Evolutionary conservation across 345 rosid species (phyloP), one percentile per base, ranked within the genome.

Genomic region (Syzygium aqueum): DNA sequence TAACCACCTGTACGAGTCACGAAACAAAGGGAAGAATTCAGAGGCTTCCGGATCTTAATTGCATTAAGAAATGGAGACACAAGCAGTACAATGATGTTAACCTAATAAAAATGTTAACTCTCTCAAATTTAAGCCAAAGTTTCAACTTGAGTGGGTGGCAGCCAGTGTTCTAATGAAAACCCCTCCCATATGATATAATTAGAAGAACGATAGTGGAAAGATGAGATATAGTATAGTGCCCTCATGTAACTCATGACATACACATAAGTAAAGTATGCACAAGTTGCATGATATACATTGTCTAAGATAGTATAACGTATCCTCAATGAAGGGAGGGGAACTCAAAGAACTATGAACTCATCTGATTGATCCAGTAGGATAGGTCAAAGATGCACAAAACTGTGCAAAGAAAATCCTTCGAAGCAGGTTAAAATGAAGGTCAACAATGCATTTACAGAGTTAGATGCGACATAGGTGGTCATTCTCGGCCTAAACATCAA

Each of bases 1-100:
- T 97, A 51, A 96, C 99, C 88, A 97, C 97, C 99, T 96, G 86
- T 87, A 78, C 21, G 11, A 40, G 28, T 52, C 87, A 67, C 67
- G 50, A 43, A 49, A 77, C 43, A 51, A 22, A 73, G 46, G 65
- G 27, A 50, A 37, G 49, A 85, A 59, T 40, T n/a, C 52, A 56
- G 49, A 56, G 73, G 51, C 78, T 73, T 73, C 82, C 49, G 10
- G 49, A 37, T 37, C 82, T 73, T 73, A 73, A 37, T 33, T 73
- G 27, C 9, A 73, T 73, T 73, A 19, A 73, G 49, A 73, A 73
- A 5, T 73, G 82, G 82, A 37, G 80, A 19, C 27, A 73, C 7
- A 8, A 73, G 82, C 37, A 37, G 49, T 73, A 37, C 49, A 73
- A 10, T 37, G 49, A 73, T 3, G 15, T 37, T 37, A 73, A 73